Base-by-base conservation (phyloP, 768 basidiomycete genomes). In the Hypsizygus marmoreus region DNA sequence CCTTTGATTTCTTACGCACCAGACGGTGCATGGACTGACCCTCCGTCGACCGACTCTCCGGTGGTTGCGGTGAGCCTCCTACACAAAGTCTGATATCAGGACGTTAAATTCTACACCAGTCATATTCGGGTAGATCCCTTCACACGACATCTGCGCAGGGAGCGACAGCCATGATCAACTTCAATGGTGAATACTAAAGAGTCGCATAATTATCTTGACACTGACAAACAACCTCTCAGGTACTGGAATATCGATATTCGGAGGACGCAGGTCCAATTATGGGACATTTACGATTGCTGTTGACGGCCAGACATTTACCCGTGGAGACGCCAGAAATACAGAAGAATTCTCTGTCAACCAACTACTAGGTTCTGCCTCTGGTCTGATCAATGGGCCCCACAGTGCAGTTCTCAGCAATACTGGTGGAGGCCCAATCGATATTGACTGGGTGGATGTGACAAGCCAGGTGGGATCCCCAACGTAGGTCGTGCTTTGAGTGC, bases 201-300 rank as follows among this genome's bases (percentile, higher is more conserved):
- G n/a, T n/a, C n/a, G n/a, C n/a, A 22, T 38, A 47, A 29, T 28
- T 9, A 20, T 23, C 9, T 14, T 13, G 13, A 19, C 39, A 30
- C 55, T 10, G 20, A 47, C 10, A 23, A 12, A 32, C 14, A 40
- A 32, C 23, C 14, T 30, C 8, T 28, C 40, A 77, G 74, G 75
- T 28, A 81, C 77, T 45, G 81, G 77, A 3, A 68, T 81, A 40
- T 71, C 73, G 55, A 59, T 82, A 37, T 78, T 72, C 54, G 80
- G 78, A 23, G 75, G 73, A 4, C 65, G 58, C 30, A 59, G 71
- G 44, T 65, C 74, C 26, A 66, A 66, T 43, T 77, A 81, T 55
- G 79, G 81, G 43, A 59, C 61, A 11, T 81, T 73, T 55, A 61
- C 66, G 17, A 49, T 80, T 16, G 50, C 66, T 4, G 66, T 80